Conservation (phyloP, 2,329 filamentous ascomycete genomes). For the Talaromyces piceae region DNA sequence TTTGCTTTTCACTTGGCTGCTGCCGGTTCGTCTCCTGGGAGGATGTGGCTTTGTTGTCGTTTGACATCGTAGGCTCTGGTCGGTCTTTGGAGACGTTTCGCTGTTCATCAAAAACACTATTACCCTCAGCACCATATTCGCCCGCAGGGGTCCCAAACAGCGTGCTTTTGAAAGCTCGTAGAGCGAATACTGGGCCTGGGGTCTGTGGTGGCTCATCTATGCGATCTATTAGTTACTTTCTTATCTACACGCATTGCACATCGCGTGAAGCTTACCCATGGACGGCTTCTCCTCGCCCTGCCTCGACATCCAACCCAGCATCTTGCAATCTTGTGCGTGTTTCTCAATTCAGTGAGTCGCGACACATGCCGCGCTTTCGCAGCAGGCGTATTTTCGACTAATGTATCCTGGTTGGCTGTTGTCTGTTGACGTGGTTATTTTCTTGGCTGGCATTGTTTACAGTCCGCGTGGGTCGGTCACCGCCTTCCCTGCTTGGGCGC, state of each 20-base stretch:
- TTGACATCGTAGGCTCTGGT: neutral
- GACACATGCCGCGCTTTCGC: neutral
- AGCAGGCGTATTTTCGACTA: no score
- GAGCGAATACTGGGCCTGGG: slow-evolving; percentile 59
- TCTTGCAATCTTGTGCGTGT: slow-evolving; percentile 13
- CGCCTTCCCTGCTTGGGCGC: slow-evolving; percentile 9
- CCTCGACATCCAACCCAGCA: slow-evolving; percentile 30
- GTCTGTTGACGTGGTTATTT: slow-evolving; percentile 21
- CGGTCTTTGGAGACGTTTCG: neutral
- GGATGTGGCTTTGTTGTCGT: neutral
- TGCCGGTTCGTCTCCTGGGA: slow-evolving; percentile 12
- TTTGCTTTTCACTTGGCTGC: slow-evolving; percentile 16
- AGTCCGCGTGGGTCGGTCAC: slow-evolving; percentile 7
- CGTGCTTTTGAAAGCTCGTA: slow-evolving; percentile 59
- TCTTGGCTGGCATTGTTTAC: slow-evolving; percentile 32
- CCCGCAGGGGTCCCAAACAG: slow-evolving; percentile 57
- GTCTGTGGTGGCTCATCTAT: slow-evolving; percentile 51
- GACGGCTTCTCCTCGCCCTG: slow-evolving; percentile 23
- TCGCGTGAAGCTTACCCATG: slow-evolving; percentile 18
- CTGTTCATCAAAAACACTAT: slow-evolving; percentile 13
- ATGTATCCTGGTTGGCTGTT: no score
- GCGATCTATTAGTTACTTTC: slow-evolving; percentile 11
- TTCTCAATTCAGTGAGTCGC: neutral
- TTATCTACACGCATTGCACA: neutral
- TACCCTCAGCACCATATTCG: slow-evolving; percentile 33